Conservation (phyloP, 2,329 filamentous ascomycete genomes). For the Xylariaceae sp. region DNA sequence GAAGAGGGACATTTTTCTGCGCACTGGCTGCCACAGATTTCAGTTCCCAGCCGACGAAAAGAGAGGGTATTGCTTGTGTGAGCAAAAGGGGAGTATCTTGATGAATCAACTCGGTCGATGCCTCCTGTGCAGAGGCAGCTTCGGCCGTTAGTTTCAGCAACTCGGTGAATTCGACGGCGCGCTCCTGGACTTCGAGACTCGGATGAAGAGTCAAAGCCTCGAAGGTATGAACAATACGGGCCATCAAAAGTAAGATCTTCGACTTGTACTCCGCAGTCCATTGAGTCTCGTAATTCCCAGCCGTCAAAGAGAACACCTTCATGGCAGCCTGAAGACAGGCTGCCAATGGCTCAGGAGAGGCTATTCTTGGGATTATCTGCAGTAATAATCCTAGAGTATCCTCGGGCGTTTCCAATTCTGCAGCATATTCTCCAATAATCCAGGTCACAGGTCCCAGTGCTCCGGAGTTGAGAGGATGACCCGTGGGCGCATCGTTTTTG, state of each 20-base stretch:
- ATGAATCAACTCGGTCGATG: conserved; percentile 46
- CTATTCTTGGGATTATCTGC: conserved; percentile 54
- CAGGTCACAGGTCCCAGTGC: conserved; percentile 74
- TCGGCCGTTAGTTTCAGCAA: conserved; percentile 82
- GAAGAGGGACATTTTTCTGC: conserved; percentile 79
- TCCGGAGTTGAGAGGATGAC: conserved; percentile 54
- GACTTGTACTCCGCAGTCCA: conserved; percentile 74
- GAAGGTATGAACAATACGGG: conserved; percentile 73
- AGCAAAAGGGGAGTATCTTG: conserved; percentile 76
- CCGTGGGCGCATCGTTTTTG: conserved; percentile 45
- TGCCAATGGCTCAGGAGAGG: conserved; percentile 63
- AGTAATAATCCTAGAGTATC: conserved; percentile 69
- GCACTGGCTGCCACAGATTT: conserved; percentile 84
- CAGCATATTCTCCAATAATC: conserved; percentile 83
- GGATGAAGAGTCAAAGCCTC: conserved; percentile 77
- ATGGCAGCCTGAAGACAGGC: conserved; percentile 77
- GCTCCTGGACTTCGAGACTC: conserved; percentile 88
- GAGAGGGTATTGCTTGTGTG: conserved; percentile 81
- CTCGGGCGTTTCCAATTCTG: conserved; percentile 63
- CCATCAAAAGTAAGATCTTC: conserved; percentile 69
- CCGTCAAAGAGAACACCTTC: conserved; percentile 74
- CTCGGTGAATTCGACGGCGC: conserved; percentile 87
- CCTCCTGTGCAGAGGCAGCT: conserved; percentile 63
- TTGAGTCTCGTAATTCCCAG: conserved; percentile 55
- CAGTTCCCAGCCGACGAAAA: conserved; percentile 82